Base-by-base conservation (phyloP, 176 grass and related monocot genomes). In the Carex cristatella region DNA sequence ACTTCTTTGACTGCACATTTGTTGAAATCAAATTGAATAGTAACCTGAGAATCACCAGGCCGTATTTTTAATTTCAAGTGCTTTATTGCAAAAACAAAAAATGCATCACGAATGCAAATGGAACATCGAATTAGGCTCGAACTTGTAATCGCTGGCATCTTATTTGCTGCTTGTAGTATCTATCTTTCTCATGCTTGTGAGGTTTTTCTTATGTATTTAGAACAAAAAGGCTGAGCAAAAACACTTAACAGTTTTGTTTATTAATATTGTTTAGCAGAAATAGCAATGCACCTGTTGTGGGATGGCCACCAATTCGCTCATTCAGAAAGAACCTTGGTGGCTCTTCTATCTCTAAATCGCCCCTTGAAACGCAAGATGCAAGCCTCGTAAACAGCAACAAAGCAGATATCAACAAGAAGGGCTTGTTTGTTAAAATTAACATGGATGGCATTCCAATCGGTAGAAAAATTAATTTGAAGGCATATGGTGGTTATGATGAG, bases 291-390 rank as follows among this genome's bases (percentile, higher is more conserved):
- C 89, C 90, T 23, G 90, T 97, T 63, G 61, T 97, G 33, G 94
- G 94, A 54, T 97, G 94, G 94, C 94, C 94, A 67, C 94, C 94
- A 0, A 75, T 97, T 69, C 84, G 92, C 19, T 73, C 90, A 5
- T 97, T 88, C 87, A 92, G 94, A 92, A 97, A 90, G 87, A 97
- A 97, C 83, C 76, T 94, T 68, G 90, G 87, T 32, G 76, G 32
- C 59, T 79, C 90, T 10, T 65, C 81, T 53, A 54, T 51, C 55
- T 32, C 51, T 18, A 85, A 83, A 59, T 79, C 73, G 13, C 4
- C 68, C 58, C 38, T 77, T 44, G 67, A 80, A 18, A 33, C 79
- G 28, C 33, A 82, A 61, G 83, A 84, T 66, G 87, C 3, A 18
- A 40, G 16, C 18, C 44, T 59, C 15, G 38, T 61, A 30, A 40